Evolutionary conservation across 1,284 basidiomycete genomes (phyloP).

Genomic region (Rhodotorula sp.): DNA sequence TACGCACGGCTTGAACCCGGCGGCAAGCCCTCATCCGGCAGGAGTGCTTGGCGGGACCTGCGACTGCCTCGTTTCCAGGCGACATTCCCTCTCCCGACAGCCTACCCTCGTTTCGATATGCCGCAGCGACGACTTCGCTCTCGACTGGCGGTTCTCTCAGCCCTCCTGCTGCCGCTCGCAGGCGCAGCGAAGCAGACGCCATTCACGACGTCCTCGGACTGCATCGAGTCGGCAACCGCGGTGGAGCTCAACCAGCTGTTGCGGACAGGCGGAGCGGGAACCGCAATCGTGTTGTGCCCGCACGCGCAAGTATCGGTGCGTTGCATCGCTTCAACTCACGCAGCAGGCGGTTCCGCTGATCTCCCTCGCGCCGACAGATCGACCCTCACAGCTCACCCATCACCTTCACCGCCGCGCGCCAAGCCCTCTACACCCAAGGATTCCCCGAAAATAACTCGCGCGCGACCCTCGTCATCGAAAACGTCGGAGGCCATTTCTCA

Average conservation of each 20-base stretch:
- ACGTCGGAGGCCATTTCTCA: constrained; percentile 10
- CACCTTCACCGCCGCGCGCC: constrained; percentile 34
- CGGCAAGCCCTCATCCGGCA: no score
- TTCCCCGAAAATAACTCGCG: constrained; percentile 29
- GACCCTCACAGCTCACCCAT: constrained; percentile 31
- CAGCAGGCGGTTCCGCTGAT: neutral
- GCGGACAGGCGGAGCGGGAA: constrained; percentile 21
- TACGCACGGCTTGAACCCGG: no score
- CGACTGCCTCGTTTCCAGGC: no score
- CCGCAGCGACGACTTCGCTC: neutral
- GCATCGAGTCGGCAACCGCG: constrained; percentile 20
- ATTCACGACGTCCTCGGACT: constrained; percentile 13
- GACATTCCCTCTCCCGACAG: no score
- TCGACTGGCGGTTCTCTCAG: neutral
- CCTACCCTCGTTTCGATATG: neutral
- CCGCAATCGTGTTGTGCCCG: constrained; percentile 29
- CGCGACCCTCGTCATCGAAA: constrained; percentile 32
- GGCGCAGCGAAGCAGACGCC: constrained; percentile 5
- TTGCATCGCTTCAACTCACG: neutral
- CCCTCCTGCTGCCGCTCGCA: neutral
- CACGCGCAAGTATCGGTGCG: constrained; percentile 24
- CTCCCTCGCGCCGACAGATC: neutral
- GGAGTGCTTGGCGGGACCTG: no score
- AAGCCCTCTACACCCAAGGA: constrained; percentile 27
- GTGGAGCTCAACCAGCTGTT: constrained; percentile 35